Percentiles rank a stretch among this genome's conserved stretches.
Evolutionary conservation across 306 rosid genomes (phyloP).

Genomic region (Hippophae tibetana): DNA sequence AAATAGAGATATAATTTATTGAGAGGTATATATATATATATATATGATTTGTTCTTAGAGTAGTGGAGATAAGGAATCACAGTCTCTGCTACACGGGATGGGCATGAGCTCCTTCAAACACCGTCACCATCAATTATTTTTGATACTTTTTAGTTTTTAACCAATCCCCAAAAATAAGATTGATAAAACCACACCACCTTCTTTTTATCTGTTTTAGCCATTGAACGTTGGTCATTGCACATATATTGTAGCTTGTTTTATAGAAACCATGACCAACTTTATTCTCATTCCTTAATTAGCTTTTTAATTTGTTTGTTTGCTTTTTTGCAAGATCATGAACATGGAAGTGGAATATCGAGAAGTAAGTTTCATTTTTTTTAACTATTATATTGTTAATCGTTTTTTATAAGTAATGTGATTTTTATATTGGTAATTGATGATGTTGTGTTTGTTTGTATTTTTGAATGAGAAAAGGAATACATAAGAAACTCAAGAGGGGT

Average conservation of each 20-base stretch:
- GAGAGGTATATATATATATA: background rate
- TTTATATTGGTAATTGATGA: background rate
- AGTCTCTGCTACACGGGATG: background rate
- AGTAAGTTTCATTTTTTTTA: background rate
- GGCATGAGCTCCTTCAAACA: background rate
- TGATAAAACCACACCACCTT: background rate
- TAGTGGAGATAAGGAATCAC: background rate
- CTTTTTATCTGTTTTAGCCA: background rate
- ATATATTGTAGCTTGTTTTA: background rate
- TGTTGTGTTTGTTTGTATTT: background rate
- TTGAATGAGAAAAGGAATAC: slow-evolving; percentile 36
- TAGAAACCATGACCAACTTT: background rate
- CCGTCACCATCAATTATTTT: background rate
- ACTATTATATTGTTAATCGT: background rate
- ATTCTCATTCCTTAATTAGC: background rate
- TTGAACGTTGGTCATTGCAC: background rate
- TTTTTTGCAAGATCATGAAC: background rate
- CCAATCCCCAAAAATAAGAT: background rate
- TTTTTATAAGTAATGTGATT: background rate
- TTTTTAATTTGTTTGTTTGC: background rate
- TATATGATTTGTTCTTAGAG: background rate
- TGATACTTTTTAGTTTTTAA: background rate
- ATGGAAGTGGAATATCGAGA: background rate
- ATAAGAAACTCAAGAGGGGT: slow-evolving; percentile 57
- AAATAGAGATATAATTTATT: background rate